Evolutionary conservation across 345 rosid genomes (phyloP), one percentile per base, ranked within the genome.

Genomic region (Eucalyptus tenuipes): DNA sequence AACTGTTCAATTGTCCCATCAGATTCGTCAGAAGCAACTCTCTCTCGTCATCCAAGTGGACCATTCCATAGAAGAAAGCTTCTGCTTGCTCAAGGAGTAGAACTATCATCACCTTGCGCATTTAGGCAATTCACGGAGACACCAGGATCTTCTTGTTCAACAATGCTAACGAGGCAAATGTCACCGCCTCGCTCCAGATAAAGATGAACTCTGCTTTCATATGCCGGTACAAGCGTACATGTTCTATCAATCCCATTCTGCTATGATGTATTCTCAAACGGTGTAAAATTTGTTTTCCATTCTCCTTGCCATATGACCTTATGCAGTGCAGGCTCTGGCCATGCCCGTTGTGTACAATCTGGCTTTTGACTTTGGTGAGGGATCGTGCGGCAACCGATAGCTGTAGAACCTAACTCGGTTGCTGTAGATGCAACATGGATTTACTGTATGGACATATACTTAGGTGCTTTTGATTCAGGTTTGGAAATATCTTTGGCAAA

Each of bases 51-150:
- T 44, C 75, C 37, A 95, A 97, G 94, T 95, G 87, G 98, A 96
- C 91, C 99, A 97, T 93, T 94, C 98, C 8, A 93, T 96, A 15
- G 92, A 96, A 17, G 98, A 96, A 91, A 94, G 94, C 88, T 96
- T 96, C 4, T 85, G 99, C 95, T 96, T 86, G 99, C 95, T 42
- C 99, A 94, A 92, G 97, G 97, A 45, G 99, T 24, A 93, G 99
- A 91, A 89, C 95, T 68, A 86, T 90, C 71, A 94, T 96, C 48
- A 92, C 98, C 6, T 92, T 97, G 9, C 86, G 99, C 85, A 94
- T 93, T 25, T 97, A 86, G 88, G 99, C 98, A 20, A 92, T 97
- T 48, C 94, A 95, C 31, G 97, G 95, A 88, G 95, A 91, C 66
- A 94, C 99, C 9, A 89, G 88, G 55, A 87, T 97, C 42, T 96